phyloP scores from a whole-genome alignment of 441 rosid genomes.

The Dalechampia spathulata region DNA sequence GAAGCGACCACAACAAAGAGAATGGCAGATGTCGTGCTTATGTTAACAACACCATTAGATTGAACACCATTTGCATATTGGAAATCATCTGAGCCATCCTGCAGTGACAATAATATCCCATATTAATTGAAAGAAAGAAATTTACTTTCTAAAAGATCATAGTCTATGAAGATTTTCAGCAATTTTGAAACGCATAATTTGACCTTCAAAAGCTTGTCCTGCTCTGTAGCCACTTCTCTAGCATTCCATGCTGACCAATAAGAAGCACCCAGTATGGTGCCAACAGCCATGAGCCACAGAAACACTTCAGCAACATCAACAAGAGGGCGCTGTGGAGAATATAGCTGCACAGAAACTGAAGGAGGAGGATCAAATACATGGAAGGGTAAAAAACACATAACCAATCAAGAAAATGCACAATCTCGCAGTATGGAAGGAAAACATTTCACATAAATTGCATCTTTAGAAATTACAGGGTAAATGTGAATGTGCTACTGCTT shows the following conservation, averaged over 20 bases:
- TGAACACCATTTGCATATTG: conserved; percentile 28
- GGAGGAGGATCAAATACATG: conserved; percentile 17
- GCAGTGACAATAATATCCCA: conserved; percentile 18
- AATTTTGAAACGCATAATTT: conserved; percentile 5
- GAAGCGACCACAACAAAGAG: conserved; percentile 81
- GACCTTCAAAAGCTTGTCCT: conserved; percentile 85
- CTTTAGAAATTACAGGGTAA: too few species aligned
- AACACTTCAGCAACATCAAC: conserved; percentile 98
- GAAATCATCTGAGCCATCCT: conserved; percentile 78
- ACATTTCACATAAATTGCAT: too few species aligned
- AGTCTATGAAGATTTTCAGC: background rate
- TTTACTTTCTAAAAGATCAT: background rate
- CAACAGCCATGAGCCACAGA: conserved; percentile 96
- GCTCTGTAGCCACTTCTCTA: conserved; percentile 75
- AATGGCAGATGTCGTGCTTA: conserved; percentile 72
- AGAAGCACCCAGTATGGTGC: conserved; percentile 86
- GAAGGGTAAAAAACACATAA: too few species aligned
- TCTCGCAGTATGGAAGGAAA: too few species aligned
- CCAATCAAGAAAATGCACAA: too few species aligned
- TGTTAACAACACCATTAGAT: conserved; percentile 58
- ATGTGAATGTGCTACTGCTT: background rate
- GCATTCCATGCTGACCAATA: conserved; percentile 99
- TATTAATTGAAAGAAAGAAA: conserved; percentile 8
- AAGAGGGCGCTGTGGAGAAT: conserved; percentile 85
- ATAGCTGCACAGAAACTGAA: conserved; percentile 85